Evolutionary conservation across 306 rosid genomes (phyloP).

Genomic region (Casuarina glauca): DNA sequence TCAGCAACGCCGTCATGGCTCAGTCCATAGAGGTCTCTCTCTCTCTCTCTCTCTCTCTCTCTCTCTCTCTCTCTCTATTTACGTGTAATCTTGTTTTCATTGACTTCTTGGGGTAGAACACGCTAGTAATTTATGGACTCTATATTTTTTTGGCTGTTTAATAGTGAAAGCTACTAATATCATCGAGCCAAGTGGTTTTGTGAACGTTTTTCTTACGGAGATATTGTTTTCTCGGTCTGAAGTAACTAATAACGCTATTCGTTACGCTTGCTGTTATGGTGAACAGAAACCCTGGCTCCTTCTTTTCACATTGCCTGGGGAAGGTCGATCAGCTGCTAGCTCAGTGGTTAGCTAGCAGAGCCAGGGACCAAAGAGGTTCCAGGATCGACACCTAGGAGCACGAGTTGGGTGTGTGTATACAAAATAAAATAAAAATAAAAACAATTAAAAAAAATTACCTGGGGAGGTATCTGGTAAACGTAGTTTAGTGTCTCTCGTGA

Average conservation of each 20-base stretch:
- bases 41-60: neutral
- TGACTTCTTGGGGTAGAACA: neutral
- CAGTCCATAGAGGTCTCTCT: neutral
- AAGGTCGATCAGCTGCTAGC: no score
- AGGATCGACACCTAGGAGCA: no score
- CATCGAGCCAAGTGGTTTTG: neutral
- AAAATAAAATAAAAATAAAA: no score
- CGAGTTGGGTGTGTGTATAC: no score
- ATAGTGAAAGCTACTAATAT: neutral
- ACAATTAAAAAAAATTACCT: no score
- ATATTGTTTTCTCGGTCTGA: neutral
- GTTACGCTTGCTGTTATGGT: neutral
- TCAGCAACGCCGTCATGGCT: slow-evolving; percentile 6
- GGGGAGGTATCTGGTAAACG: neutral
- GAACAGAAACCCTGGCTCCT: neutral
- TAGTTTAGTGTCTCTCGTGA: neutral
- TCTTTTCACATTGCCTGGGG: neutral
- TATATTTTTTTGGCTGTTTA: neutral
- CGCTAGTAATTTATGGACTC: no score
- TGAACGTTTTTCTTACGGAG: neutral
- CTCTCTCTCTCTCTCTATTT: neutral
- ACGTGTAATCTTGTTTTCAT: neutral
- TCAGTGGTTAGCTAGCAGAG: no score
- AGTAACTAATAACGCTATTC: neutral
- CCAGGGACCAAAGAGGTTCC: no score